Evolutionary conservation across 2,329 filamentous ascomycete species (phyloP), one percentile per base, ranked within the genome.

Genomic region (Cytospora schulzeri): DNA sequence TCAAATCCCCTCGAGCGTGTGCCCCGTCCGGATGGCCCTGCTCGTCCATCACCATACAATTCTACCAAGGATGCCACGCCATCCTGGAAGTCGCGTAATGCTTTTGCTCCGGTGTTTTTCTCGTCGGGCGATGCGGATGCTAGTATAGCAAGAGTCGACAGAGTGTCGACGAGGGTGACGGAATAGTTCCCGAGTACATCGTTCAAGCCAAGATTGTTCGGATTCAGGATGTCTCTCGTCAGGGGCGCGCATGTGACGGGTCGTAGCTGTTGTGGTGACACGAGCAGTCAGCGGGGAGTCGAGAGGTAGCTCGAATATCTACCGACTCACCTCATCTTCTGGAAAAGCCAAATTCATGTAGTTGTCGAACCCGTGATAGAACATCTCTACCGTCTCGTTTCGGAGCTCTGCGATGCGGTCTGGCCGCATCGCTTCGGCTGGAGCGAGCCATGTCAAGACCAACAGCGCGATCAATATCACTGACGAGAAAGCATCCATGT

Each of bases 121-220:
- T 81, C 80, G 50, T 83, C 81, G 6, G 85, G 78, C 0, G 88
- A 87, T 0, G 88, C 86, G 12, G 91, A 96, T 9, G 94, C 93
- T 50, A 99, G 81, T 67, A 99, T 96, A 8, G 93, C 95, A 64
- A 99, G 86, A 0, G 94, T 97, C 17, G 93, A 97, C 24, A 99
- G 82, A 73, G 92, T 97, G 78, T 99, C 95, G 73, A 99, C 93
- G 56, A 98, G 82, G 1, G 95, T 98, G 68, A 99, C 81, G 62
- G 93, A 97, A 78, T 98, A 99, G 79, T 99, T 98, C 5, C 95
- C 95, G 52, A 99, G 84, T 17, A 96, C 93, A 76, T 99, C 95
- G 79, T 98, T 98, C 67, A 97, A 82, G 71, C 92, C 93, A 70
- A 95, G 87, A 72, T 96, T 90, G 64, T 85, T 84, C 1, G 91